These are phyloP conservation scores for Globisporangium middletonii DNA, from an alignment of 352 stramenopile genomes.

Conservation along the genomic window DNA sequence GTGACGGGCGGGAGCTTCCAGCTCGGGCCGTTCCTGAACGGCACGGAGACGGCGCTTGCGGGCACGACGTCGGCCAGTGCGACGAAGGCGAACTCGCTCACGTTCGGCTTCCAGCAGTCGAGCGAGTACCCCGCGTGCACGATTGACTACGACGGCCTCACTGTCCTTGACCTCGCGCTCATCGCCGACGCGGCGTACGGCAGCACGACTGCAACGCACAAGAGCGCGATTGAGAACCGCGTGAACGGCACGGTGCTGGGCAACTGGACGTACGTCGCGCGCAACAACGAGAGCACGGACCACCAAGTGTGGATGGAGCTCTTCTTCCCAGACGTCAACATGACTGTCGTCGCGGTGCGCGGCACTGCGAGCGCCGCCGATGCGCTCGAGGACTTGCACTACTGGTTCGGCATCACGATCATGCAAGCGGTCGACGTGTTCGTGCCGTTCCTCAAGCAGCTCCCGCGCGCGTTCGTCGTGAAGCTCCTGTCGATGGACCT, in stretches of 20 bases:
- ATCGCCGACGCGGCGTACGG: constrained; percentile 76
- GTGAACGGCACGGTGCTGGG: constrained; percentile 70
- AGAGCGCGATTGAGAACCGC: constrained; percentile 49
- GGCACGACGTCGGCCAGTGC: constrained; percentile 21
- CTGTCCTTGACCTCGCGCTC: constrained; percentile 71
- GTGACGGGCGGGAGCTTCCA: constrained; percentile 50
- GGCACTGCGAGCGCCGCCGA: constrained; percentile 74
- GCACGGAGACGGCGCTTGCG: constrained; percentile 21
- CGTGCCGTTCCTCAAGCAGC: constrained; percentile 79
- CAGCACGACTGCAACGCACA: constrained; percentile 55
- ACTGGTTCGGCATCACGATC: constrained; percentile 82
- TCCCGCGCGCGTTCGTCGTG: constrained; percentile 63
- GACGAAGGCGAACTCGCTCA: constrained; percentile 33
- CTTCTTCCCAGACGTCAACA: constrained; percentile 70
- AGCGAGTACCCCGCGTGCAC: constrained; percentile 69
- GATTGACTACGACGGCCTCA: constrained; percentile 49
- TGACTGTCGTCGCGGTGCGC: constrained; percentile 78
- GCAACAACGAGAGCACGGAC: constrained; percentile 64
- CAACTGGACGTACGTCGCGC: constrained; percentile 66
- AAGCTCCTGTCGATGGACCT: constrained; percentile 70
- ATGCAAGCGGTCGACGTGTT: constrained; percentile 81
- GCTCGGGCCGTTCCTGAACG: constrained; percentile 41
- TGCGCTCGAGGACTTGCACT: constrained; percentile 80
- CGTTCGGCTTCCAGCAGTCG: constrained; percentile 40
- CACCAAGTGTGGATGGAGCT: constrained; percentile 80